Conservation (phyloP, 2,329 filamentous ascomycete species). For the Exophiala alcalophila region DNA sequence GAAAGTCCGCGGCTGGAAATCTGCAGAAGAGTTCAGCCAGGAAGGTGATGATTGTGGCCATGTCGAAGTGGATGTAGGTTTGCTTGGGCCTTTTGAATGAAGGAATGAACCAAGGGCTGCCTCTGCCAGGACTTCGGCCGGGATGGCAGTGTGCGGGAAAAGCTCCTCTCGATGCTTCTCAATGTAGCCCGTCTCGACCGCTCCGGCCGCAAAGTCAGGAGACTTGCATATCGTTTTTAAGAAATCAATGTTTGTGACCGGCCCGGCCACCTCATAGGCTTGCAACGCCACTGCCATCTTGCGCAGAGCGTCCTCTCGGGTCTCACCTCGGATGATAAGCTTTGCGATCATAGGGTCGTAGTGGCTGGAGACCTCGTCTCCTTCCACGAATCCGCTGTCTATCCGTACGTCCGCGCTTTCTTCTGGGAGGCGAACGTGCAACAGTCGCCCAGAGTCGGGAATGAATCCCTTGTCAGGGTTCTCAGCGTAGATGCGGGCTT, state of each 20-base stretch:
- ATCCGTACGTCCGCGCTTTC: constrained; percentile 71
- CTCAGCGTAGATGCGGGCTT: constrained; percentile 95
- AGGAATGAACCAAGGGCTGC: constrained; percentile 74
- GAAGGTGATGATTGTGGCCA: constrained; percentile 14
- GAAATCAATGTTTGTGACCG: constrained; percentile 96
- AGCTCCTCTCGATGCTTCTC: constrained; percentile 79
- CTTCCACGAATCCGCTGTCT: constrained; percentile 87
- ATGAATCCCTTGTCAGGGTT: constrained; percentile 89
- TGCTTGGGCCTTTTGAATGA: constrained; percentile 11
- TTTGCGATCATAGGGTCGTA: constrained; percentile 99
- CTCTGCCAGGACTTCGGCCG: constrained; percentile 77
- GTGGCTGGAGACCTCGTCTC: constrained; percentile 87
- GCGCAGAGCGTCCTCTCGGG: constrained; percentile 75
- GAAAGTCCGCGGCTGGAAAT: constrained; percentile 30
- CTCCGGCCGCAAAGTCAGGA: constrained; percentile 75
- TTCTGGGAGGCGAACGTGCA: constrained; percentile 74
- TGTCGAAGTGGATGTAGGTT: background rate
- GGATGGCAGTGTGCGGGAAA: constrained; percentile 62
- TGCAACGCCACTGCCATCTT: constrained; percentile 78
- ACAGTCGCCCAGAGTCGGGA: constrained; percentile 83
- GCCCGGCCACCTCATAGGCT: constrained; percentile 86
- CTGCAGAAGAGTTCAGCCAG: constrained; percentile 27
- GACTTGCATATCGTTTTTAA: constrained; percentile 82
- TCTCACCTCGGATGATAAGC: constrained; percentile 81
- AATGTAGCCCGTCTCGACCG: constrained; percentile 96